Evolutionary conservation across 1,139 yeast species (phyloP), one percentile per base, ranked within the genome.

Genomic region (Pichia sp.): DNA sequence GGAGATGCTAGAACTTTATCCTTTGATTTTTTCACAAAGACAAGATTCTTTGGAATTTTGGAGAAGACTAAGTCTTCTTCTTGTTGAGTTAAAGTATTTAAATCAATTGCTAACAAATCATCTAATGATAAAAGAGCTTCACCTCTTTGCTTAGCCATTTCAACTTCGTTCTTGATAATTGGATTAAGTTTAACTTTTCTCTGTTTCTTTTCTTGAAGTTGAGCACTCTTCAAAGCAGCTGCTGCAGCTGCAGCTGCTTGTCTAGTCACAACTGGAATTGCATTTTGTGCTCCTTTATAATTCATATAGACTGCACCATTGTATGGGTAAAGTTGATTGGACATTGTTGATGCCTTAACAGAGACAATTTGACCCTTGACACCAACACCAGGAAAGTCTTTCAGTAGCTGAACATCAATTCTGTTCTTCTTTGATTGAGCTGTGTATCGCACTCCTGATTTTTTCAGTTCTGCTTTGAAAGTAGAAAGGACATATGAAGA

Each of bases 291-390:
- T 16, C 71, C 75, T 38, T 70, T 42, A 30, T 43, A 40, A 40
- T 60, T 57, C 54, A 60, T 45, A 33, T 60, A 60, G 4, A 51
- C 76, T 3, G 96, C 96, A 40, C 86, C 84, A 55, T 85, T 81
- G 50, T 69, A 59, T 42, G 77, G 76, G 57, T 87, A 87, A 47
- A 89, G 72, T 56, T 69, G 76, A 65, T 85, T 86, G 62, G 92
- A 76, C 96, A 89, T 89, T 49, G 77, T 71, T 20, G 92, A 86
- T 30, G 95, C 87, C 50, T 78, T 74, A n/a, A 87, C 96, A 35
- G 74, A 68, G 26, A 85, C 73, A 38, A 89, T 71, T 66, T 89
- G 84, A 28, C 96, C 96, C 41, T 62, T 62, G 35, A 65, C 68
- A n/a, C 87, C 87, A 47, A 78, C 63, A 10, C 72, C 73, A 33